Percentiles rank a stretch among this genome's conserved stretches.
Evolutionary conservation across 768 basidiomycete species (phyloP).

Genomic region (Boletellus ananas): DNA sequence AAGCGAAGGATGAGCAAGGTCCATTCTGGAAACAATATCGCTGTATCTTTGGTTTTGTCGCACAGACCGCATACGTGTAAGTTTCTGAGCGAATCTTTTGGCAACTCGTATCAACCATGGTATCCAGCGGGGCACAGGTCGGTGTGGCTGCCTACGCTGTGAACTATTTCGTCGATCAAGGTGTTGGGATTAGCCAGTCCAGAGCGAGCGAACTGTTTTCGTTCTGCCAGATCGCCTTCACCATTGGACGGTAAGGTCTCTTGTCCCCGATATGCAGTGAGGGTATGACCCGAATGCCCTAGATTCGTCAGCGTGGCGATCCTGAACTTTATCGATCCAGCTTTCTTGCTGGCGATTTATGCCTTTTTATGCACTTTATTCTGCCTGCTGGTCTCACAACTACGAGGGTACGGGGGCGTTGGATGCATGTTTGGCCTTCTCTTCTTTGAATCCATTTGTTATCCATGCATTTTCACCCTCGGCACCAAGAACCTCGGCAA

Average conservation of each 20-base stretch:
- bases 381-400: constrained; percentile 46
- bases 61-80: constrained; percentile 65
- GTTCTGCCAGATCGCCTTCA: constrained; percentile 68
- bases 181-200: constrained; percentile 47
- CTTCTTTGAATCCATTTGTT: constrained; percentile 76
- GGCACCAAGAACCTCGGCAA: constrained; percentile 61
- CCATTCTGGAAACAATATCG: constrained; percentile 69
- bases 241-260: constrained; percentile 47
- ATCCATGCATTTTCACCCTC: constrained; percentile 65
- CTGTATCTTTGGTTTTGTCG: constrained; percentile 68
- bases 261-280: neutral
- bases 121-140: constrained; percentile 57
- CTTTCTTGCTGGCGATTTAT: constrained; percentile 55
- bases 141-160: constrained; percentile 65
- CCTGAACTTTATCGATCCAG: constrained; percentile 62
- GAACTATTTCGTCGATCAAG: constrained; percentile 66
- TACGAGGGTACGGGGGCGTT: constrained; percentile 52
- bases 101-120: neutral
- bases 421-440: constrained; percentile 61
- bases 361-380: constrained; percentile 50
- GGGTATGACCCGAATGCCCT: constrained; percentile 14
- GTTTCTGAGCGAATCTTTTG: constrained; percentile 20
- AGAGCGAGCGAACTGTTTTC: constrained; percentile 64
- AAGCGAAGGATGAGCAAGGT: constrained; percentile 40
- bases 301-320: constrained; percentile 61